A percentile compares a stretch with the other conserved stretches of the same genome.
phyloP scores from a whole-genome alignment of 345 rosid species.

The Kandelia obovata region DNA sequence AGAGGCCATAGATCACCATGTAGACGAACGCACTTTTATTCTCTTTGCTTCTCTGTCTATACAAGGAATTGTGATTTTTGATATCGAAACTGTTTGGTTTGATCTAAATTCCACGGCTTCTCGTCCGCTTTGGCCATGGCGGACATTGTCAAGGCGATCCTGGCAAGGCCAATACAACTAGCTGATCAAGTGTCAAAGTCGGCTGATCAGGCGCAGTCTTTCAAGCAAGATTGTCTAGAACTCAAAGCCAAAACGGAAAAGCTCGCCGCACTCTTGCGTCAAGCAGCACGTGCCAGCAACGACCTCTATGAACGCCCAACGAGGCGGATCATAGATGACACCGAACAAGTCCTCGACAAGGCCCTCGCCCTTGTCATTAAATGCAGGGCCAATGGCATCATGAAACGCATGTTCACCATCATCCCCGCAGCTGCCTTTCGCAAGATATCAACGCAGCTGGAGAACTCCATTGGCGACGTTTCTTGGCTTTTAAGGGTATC shows the following conservation, averaged over 20 bases:
- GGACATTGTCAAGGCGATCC: slow-evolving; percentile 65
- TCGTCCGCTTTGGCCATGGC: slow-evolving; percentile 55
- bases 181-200: slow-evolving; percentile 68
- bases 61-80: neutral
- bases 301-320: slow-evolving; percentile 75
- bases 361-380: slow-evolving; percentile 54
- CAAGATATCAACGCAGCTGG: slow-evolving; percentile 60
- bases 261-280: slow-evolving; percentile 63
- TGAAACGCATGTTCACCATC: slow-evolving; percentile 72
- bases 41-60: too few relatives aligned
- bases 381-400: slow-evolving; percentile 61
- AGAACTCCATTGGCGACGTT: slow-evolving; percentile 75
- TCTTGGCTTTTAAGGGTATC: slow-evolving; percentile 77
- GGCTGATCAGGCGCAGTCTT: slow-evolving; percentile 63
- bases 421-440: slow-evolving; percentile 78
- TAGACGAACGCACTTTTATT: too few relatives aligned
- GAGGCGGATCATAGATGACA: slow-evolving; percentile 65
- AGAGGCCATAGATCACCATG: neutral
- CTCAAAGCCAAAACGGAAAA: slow-evolving; percentile 66
- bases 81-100: slow-evolving; percentile 1
- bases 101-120: slow-evolving; percentile 9
- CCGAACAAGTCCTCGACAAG: slow-evolving; percentile 71
- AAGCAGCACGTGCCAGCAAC: slow-evolving; percentile 73
- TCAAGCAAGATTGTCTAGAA: slow-evolving; percentile 70
- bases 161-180: slow-evolving; percentile 64